phyloP scores from a whole-genome alignment of 768 basidiomycete genomes.

The Kwoniella heveanensis region DNA sequence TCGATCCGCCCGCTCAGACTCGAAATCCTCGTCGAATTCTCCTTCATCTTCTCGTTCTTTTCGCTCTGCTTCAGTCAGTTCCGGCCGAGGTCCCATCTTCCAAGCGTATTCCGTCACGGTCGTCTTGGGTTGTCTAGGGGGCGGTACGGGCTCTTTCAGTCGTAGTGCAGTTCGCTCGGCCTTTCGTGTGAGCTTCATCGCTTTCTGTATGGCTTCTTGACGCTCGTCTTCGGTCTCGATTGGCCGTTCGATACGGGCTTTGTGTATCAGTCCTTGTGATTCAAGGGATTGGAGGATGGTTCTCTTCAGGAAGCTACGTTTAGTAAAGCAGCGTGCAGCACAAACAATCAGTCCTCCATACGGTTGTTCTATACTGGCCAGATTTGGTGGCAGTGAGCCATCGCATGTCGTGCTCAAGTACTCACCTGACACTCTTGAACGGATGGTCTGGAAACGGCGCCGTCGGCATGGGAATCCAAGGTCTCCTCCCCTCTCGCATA shows the following conservation, averaged over 20 bases:
- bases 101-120: conserved; percentile 23
- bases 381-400: background rate
- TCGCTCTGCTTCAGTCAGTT: background rate
- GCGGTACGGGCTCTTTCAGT: conserved; percentile 21
- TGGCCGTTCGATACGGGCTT: conserved; percentile 20
- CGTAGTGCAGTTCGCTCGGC: conserved; percentile 24
- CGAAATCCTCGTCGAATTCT: conserved; percentile 1
- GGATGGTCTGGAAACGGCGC: conserved; percentile 47
- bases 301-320: conserved; percentile 40
- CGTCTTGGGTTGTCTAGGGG: conserved; percentile 15
- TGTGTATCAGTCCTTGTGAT: conserved; percentile 37
- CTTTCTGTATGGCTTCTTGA: conserved; percentile 30
- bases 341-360: too few species aligned
- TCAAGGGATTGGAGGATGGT: conserved; percentile 40
- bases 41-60: conserved; percentile 2
- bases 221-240: conserved; percentile 34
- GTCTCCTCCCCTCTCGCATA: conserved; percentile 39
- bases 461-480: conserved; percentile 38
- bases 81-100: conserved; percentile 23
- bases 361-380: too few species aligned
- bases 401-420: background rate
- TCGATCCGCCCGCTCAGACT: background rate
- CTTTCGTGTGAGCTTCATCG: conserved; percentile 27
- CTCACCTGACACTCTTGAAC: conserved; percentile 42
- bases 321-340: too few species aligned